phyloP scores from a whole-genome alignment of 176 grass and related monocot species.

The Oryza glaberrima region DNA sequence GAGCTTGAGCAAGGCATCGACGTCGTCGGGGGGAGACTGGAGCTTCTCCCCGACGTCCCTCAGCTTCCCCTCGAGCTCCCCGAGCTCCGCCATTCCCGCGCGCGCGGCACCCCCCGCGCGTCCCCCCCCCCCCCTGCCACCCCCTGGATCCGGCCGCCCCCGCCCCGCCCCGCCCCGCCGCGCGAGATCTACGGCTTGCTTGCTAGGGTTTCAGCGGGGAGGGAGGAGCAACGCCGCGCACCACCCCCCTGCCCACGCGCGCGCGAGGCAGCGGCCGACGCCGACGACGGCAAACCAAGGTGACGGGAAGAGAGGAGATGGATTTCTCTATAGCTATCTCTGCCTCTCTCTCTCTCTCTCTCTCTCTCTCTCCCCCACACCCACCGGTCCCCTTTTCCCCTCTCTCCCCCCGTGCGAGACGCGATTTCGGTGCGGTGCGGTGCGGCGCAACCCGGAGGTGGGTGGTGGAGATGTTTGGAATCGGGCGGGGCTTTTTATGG shows the following conservation, averaged over 20 bases:
- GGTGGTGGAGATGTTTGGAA: conserved; percentile 17
- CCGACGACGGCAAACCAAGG: neutral
- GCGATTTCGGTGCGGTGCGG: conserved; percentile 11
- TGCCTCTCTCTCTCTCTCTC: too few relatives aligned
- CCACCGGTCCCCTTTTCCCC: neutral
- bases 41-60: conserved; percentile 57
- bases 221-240: neutral
- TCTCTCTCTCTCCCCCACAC: neutral
- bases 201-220: conserved; percentile 53
- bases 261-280: neutral
- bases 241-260: neutral
- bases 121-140: neutral
- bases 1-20: conserved; percentile 56
- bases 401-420: neutral
- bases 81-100: conserved; percentile 37
- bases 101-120: neutral
- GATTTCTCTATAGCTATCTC: neutral
- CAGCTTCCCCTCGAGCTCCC: conserved; percentile 39
- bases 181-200: conserved; percentile 43
- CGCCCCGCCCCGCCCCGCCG: neutral
- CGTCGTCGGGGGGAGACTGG: conserved; percentile 40
- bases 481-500: conserved; percentile 44
- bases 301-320: conserved; percentile 1
- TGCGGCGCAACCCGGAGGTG: neutral
- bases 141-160: conserved; percentile 25